Conservation (phyloP, 352 stramenopile genomes). For the Phytophthora lateralis region DNA sequence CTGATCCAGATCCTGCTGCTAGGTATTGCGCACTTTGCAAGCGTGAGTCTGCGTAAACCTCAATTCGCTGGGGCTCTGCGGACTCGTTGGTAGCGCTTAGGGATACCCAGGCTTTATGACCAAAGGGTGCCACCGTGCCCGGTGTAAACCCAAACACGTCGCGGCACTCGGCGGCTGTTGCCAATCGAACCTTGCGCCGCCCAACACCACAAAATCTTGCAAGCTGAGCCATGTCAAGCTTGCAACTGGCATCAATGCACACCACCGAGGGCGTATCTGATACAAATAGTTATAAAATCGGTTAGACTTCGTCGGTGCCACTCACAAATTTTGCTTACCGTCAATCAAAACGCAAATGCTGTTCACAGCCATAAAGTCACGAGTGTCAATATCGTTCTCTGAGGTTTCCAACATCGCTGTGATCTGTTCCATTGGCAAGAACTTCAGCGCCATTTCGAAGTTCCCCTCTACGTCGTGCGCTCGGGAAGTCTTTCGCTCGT, state of each 20-base stretch:
- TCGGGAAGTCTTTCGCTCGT: slow-evolving; percentile 11
- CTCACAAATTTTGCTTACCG: slow-evolving; percentile 28
- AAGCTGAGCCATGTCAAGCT: slow-evolving; percentile 58
- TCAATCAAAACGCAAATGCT: slow-evolving; percentile 76
- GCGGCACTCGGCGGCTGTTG: slow-evolving; percentile 58
- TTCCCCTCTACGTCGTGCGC: background rate
- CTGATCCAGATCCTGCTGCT: slow-evolving; percentile 50
- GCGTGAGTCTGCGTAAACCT: slow-evolving; percentile 45
- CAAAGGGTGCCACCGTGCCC: slow-evolving; percentile 70
- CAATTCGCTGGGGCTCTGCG: slow-evolving; percentile 16
- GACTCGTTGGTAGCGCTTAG: background rate
- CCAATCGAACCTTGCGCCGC: slow-evolving; percentile 70
- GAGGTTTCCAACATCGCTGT: slow-evolving; percentile 12
- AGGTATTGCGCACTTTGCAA: slow-evolving; percentile 38
- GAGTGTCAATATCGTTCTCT: background rate
- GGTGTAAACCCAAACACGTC: slow-evolving; percentile 64
- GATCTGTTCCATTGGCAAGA: slow-evolving; percentile 29
- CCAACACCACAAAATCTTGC: slow-evolving; percentile 50
- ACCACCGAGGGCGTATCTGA: slow-evolving; percentile 54
- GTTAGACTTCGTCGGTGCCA: slow-evolving; percentile 12
- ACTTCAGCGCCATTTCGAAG: slow-evolving; percentile 27
- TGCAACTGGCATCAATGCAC: slow-evolving; percentile 55
- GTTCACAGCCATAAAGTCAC: slow-evolving; percentile 46
- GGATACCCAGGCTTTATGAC: slow-evolving; percentile 28
- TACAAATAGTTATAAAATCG: background rate